These are phyloP conservation scores for Aspergillus sp. DNA, from an alignment of 2,329 filamentous ascomycete genomes.

Conservation along the genomic window DNA sequence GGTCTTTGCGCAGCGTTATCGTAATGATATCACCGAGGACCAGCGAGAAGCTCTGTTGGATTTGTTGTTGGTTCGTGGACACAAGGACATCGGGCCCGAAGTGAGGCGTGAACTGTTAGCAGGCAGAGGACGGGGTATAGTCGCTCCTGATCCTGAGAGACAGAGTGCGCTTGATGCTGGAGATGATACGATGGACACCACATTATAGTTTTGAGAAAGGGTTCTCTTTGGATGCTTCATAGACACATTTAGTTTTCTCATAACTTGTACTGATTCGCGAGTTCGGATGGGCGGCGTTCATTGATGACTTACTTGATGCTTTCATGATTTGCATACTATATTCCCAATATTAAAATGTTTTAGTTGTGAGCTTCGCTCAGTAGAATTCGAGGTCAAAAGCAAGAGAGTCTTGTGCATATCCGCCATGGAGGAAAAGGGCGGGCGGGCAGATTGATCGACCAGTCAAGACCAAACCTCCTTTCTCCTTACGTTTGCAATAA, in stretches of 20 bases:
- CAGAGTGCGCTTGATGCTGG: slow-evolving; percentile 66
- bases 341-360: slow-evolving; percentile 1
- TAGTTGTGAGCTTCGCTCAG: neutral
- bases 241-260: neutral
- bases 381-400: neutral
- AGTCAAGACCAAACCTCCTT: neutral
- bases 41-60: slow-evolving; percentile 90
- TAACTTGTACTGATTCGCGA: slow-evolving; percentile 1
- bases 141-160: slow-evolving; percentile 46
- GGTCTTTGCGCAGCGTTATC: slow-evolving; percentile 89
- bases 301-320: slow-evolving; percentile 10
- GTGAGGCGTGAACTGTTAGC: slow-evolving; percentile 85
- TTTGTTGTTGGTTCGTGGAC: slow-evolving; percentile 78
- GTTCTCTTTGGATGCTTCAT: neutral
- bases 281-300: slow-evolving; percentile 9
- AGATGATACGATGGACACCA: slow-evolving; percentile 89
- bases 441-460: neutral
- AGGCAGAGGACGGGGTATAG: slow-evolving; percentile 79
- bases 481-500: neutral
- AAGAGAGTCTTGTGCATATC: too few relatives aligned
- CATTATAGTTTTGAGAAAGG: slow-evolving; percentile 28
- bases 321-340: slow-evolving; percentile 5
- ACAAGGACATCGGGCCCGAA: slow-evolving; percentile 86
- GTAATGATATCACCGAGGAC: slow-evolving; percentile 94
- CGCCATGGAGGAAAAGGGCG: neutral